Evolutionary conservation across 805 yeast genomes (phyloP), one percentile per base, ranked within the genome.

Genomic region (Ogataea angusta): DNA sequence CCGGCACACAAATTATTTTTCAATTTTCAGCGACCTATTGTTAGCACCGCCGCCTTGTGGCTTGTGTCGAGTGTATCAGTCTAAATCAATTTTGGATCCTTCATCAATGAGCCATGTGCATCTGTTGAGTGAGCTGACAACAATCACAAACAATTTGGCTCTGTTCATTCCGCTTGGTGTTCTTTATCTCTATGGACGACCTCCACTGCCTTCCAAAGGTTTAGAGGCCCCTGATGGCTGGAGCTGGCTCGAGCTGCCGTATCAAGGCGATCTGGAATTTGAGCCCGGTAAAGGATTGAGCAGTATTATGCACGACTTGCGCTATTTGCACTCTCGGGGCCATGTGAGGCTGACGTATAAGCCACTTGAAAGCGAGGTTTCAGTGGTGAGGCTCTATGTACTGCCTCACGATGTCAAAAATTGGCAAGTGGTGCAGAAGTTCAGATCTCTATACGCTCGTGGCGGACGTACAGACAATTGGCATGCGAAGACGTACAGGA

Each of bases 201-300:
- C 85, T 1, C 42, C 60, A 1, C 48, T 64, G 3, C 61, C 66
- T 0, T 59, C 66, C 10, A 63, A 63, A 3, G 74, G 73, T 0
- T 24, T 63, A 0, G 43, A 41, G 8, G 67, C 73, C 0, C 65
- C 66, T 5, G 73, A 64, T 51, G 69, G 67, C 1, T 80, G 85
- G 85, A 51, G 35, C 36, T 79, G 85, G 85, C 59, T 77, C 12
- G 79, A 77, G 45, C 62, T 74, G 8, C 75, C 75, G 13, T 63
- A 52, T 44, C 54, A 44, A 31, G 49, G 48, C n/a, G 34, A 41
- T 18, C 19, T 31, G 19, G 31, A 19, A 16, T 12, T 48, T 14
- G 30, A 16, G 21, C 38, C 18, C 1, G 40, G 37, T 10, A 16
- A 14, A 4, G 30, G 34, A 2, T 17, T 46, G 15, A 42, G 42